Evolutionary conservation across 768 basidiomycete species (phyloP).

Genomic region (Mycena galopus): DNA sequence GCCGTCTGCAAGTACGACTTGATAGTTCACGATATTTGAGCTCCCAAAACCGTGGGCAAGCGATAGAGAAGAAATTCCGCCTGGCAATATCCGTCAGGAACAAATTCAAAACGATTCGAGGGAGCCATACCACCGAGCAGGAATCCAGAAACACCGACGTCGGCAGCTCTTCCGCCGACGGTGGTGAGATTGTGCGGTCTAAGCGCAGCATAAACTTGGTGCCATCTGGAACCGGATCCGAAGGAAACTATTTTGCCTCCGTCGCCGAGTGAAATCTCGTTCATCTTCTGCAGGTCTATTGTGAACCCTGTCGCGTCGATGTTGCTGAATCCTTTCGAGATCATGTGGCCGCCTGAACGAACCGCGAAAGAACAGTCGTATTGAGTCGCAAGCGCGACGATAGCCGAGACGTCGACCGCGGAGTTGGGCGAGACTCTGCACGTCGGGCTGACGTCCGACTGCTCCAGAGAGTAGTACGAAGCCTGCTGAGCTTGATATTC

Average conservation of each 20-base stretch:
- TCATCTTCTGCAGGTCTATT: conserved; percentile 23
- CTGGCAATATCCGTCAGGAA: not conserved
- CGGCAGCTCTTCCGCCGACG: conserved; percentile 23
- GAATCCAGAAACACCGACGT: conserved; percentile 34
- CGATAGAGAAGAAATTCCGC: conserved; percentile 38
- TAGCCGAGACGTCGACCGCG: conserved; percentile 26
- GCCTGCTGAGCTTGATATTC: conserved; percentile 32
- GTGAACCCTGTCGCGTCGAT: conserved; percentile 24
- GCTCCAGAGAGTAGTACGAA: conserved; percentile 26
- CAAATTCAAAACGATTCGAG: not conserved
- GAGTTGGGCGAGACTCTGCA: conserved; percentile 31
- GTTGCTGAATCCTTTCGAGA: conserved; percentile 12
- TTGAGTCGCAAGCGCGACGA: conserved; percentile 18
- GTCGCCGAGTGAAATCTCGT: conserved; percentile 13
- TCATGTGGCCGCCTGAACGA: conserved; percentile 29
- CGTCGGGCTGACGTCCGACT: conserved; percentile 10
- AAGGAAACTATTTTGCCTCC: conserved; percentile 13
- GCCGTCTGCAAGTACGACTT: conserved; percentile 37
- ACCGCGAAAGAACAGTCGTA: conserved; percentile 33
- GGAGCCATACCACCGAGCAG: conserved; percentile 18
- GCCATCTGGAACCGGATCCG: conserved; percentile 26
- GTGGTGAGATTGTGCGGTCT: conserved; percentile 26
- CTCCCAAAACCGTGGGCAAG: conserved; percentile 37
- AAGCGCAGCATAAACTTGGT: conserved; percentile 23
- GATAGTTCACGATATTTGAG: conserved; percentile 35